A percentile compares a stretch with the other conserved stretches of the same genome.
Conservation (phyloP, 331 rosid genomes). For the Malus hybrid region DNA sequence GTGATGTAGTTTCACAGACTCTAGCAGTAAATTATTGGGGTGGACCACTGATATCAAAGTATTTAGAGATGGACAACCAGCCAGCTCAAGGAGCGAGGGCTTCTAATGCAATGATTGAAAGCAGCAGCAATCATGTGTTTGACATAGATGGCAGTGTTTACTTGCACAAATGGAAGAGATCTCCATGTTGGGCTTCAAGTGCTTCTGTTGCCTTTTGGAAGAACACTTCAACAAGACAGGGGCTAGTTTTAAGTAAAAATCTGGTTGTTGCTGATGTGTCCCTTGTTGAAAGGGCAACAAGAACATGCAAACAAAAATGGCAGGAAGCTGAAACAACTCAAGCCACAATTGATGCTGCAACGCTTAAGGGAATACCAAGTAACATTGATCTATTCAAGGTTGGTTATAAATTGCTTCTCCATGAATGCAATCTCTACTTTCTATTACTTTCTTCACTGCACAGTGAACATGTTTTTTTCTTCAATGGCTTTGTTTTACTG, state of each 20-base stretch:
- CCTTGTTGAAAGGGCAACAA: constrained; percentile 70
- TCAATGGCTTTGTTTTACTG: neutral
- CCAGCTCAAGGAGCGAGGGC: constrained; percentile 28
- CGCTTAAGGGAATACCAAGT: constrained; percentile 85
- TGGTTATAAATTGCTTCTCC: constrained; percentile 8
- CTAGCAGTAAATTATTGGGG: constrained; percentile 90
- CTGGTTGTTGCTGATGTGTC: constrained; percentile 68
- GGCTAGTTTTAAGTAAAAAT: constrained; percentile 77
- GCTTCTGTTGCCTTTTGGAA: constrained; percentile 74
- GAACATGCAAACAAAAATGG: constrained; percentile 46
- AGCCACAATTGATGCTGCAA: constrained; percentile 96
- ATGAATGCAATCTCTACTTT: neutral
- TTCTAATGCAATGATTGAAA: constrained; percentile 43
- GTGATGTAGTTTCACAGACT: constrained; percentile 74
- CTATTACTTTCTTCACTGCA: neutral
- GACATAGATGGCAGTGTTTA: constrained; percentile 93
- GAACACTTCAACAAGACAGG: constrained; percentile 50
- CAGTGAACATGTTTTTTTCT: neutral
- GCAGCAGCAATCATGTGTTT: constrained; percentile 47
- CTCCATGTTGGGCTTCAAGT: constrained; percentile 76
- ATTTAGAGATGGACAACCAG: constrained; percentile 27
- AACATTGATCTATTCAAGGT: constrained; percentile 98
- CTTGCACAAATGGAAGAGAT: constrained; percentile 82
- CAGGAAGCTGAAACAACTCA: constrained; percentile 77
- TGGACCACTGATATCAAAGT: constrained; percentile 61